Evolutionary conservation across 2,329 filamentous ascomycete species (phyloP).

Genomic region (Nigrospora oryzae): DNA sequence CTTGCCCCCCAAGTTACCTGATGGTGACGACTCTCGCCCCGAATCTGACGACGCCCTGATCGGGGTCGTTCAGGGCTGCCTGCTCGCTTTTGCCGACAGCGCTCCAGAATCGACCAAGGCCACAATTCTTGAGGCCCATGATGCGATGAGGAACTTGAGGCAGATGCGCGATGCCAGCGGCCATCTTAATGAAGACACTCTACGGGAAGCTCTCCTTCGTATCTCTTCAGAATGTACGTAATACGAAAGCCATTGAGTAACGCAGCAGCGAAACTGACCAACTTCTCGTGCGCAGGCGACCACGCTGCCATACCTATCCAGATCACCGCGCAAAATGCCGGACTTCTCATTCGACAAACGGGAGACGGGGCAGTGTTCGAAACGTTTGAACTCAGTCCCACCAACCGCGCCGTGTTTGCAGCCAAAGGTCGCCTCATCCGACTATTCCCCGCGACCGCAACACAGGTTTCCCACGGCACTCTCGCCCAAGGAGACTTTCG

Average conservation of each 20-base stretch:
- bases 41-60: not conserved
- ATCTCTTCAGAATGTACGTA: not conserved
- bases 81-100: not conserved
- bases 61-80: not conserved
- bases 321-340: constrained; percentile 21
- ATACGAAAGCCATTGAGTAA: not conserved
- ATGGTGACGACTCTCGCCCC: not conserved
- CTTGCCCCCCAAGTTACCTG: constrained; percentile 19
- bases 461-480: constrained; percentile 4
- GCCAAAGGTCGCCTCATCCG: constrained; percentile 17
- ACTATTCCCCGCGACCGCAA: constrained; percentile 15
- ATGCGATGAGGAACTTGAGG: not conserved
- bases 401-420: constrained; percentile 10
- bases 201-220: not conserved
- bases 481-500: constrained; percentile 11
- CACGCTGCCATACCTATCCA: constrained; percentile 9
- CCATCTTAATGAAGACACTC: not conserved
- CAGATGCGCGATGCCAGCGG: not conserved
- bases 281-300: not conserved
- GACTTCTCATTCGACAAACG: constrained; percentile 12
- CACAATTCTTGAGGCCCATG: not conserved
- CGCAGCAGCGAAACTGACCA: not conserved
- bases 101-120: not conserved
- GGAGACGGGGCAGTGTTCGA: constrained; percentile 12
- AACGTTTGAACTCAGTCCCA: constrained; percentile 18